A percentile compares a stretch with the other conserved stretches of the same genome.
Evolutionary conservation across 768 basidiomycete genomes (phyloP).

Genomic region (Kondoa subrosea): DNA sequence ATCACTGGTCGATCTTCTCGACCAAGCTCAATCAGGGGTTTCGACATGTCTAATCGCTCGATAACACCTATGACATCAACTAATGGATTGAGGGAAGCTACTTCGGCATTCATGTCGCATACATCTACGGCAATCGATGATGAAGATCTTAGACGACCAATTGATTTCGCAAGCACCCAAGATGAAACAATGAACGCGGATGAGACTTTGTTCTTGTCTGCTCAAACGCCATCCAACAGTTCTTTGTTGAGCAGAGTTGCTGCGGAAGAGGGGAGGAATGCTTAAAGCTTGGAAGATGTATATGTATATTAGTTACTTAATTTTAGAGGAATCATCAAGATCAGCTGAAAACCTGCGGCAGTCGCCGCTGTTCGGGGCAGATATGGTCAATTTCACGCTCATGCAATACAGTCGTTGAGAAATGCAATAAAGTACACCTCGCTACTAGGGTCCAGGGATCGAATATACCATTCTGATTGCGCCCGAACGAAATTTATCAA

Average conservation of each 20-base stretch:
- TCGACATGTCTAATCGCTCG: slow-evolving; percentile 7
- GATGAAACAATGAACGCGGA: background rate
- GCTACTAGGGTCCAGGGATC: too few relatives aligned
- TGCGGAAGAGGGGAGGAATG: background rate
- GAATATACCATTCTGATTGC: too few relatives aligned
- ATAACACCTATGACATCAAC: background rate
- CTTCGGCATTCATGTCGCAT: background rate
- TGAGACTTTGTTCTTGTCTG: background rate
- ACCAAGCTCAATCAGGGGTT: slow-evolving; percentile 11
- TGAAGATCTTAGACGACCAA: background rate
- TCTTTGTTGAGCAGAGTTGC: background rate
- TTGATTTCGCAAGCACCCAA: background rate
- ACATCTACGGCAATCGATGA: background rate
- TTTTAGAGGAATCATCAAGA: too few relatives aligned
- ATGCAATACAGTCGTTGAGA: too few relatives aligned
- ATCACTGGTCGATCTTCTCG: slow-evolving; percentile 17
- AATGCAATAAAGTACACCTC: too few relatives aligned
- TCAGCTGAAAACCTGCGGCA: too few relatives aligned
- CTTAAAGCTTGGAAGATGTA: too few relatives aligned
- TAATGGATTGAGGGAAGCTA: background rate
- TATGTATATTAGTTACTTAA: too few relatives aligned
- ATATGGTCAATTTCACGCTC: too few relatives aligned
- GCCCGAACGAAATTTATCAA: background rate
- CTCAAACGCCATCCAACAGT: background rate
- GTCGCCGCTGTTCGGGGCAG: too few relatives aligned